Evolutionary conservation across 129 eudicot genomes (phyloP).

Genomic region (Glebionis coronaria): DNA sequence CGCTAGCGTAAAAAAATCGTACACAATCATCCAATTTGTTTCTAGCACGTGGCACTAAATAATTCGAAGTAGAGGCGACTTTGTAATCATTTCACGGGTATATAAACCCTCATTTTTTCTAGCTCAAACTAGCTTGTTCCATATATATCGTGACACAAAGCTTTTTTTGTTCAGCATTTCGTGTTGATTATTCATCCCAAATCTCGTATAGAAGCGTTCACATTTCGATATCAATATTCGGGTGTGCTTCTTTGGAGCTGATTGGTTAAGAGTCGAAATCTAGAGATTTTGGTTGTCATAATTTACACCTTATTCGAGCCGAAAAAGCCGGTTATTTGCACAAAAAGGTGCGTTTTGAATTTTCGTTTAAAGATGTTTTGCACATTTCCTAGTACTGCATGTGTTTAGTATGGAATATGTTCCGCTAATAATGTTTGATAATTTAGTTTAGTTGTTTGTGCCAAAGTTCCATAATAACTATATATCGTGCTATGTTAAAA

Average conservation of each 20-base stretch:
- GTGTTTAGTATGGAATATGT: not conserved
- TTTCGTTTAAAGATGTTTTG: not conserved
- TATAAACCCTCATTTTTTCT: constrained; percentile 19
- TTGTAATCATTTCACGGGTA: constrained; percentile 23
- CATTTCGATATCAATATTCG: constrained; percentile 13
- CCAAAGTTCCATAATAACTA: not conserved
- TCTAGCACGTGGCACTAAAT: constrained; percentile 20
- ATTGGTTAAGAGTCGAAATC: not conserved
- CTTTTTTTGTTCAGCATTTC: constrained; percentile 12
- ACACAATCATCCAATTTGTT: not conserved
- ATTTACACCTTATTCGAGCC: constrained; percentile 5
- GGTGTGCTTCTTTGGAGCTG: constrained; percentile 12
- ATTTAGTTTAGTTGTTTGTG: not conserved
- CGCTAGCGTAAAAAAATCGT: constrained; percentile 16
- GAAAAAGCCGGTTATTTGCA: not conserved
- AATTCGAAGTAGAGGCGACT: not conserved
- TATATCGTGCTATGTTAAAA: constrained; percentile 11
- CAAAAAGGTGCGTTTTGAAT: constrained; percentile 25
- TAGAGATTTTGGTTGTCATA: constrained; percentile 22
- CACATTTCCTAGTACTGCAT: too few species aligned
- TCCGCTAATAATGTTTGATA: not conserved
- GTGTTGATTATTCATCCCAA: constrained; percentile 18
- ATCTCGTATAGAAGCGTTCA: constrained; percentile 18
- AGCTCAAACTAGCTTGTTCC: not conserved
- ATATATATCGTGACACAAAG: not conserved